Evolutionary conservation across 345 rosid species (phyloP).

Genomic region (Nephelium lappaceum): DNA sequence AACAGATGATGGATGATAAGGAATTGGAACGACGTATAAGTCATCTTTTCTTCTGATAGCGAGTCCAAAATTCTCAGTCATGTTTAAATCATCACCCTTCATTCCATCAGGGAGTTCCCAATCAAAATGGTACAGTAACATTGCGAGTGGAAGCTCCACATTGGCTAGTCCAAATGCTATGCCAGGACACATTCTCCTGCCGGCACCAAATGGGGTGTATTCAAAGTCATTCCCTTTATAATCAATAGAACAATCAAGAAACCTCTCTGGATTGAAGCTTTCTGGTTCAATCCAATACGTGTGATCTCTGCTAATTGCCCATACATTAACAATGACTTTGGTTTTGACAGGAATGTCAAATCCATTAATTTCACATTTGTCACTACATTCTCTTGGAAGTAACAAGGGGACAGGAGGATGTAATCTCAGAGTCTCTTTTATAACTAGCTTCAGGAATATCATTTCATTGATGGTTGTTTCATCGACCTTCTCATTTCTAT

Average conservation of each 20-base stretch:
- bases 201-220: slow-evolving; percentile 33
- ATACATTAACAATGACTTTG: too few relatives aligned
- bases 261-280: slow-evolving; percentile 34
- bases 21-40: too few relatives aligned
- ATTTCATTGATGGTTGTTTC: neutral
- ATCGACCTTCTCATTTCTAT: neutral
- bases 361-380: too few relatives aligned
- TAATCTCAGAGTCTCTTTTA: neutral
- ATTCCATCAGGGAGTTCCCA: neutral
- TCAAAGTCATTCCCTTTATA: slow-evolving; percentile 26
- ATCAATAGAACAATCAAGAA: slow-evolving; percentile 15
- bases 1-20: neutral
- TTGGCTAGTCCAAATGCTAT: neutral
- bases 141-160: slow-evolving; percentile 28
- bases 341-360: too few relatives aligned
- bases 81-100: neutral
- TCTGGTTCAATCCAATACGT: slow-evolving; percentile 10
- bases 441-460: neutral
- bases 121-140: slow-evolving; percentile 24
- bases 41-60: too few relatives aligned
- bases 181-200: neutral
- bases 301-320: too few relatives aligned
- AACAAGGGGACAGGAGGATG: neutral
- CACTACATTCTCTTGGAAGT: neutral
- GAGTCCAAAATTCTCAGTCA: neutral